phyloP scores from a whole-genome alignment of 192 early-diverging fungal species.

The Backusella psychrophila region DNA sequence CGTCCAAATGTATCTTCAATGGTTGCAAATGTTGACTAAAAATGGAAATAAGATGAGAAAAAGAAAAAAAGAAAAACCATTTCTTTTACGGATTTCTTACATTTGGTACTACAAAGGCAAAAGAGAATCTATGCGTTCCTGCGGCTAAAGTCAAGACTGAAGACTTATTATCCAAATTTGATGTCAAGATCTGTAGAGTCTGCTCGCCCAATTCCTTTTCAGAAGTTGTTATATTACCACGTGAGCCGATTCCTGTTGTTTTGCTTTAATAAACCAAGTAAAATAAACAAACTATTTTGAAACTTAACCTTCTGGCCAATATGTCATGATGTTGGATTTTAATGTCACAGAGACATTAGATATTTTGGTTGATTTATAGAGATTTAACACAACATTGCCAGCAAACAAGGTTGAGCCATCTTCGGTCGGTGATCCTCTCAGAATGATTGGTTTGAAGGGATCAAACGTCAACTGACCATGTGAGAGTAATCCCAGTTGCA shows the following conservation, averaged over 20 bases:
- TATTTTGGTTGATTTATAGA: slow-evolving; percentile 17
- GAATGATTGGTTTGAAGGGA: slow-evolving; percentile 27
- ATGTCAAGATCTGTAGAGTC: slow-evolving; percentile 5
- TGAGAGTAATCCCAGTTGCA: slow-evolving; percentile 26
- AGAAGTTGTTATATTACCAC: slow-evolving; percentile 25
- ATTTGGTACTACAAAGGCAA: slow-evolving; percentile 28
- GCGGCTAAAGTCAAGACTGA: not conserved
- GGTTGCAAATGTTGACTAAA: slow-evolving; percentile 21
- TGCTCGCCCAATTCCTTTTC: slow-evolving; percentile 28
- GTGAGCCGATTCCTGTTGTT: slow-evolving; percentile 26
- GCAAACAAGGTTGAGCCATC: slow-evolving; percentile 15
- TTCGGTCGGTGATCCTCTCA: slow-evolving; percentile 23
- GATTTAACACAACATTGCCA: slow-evolving; percentile 23
- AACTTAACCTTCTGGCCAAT: slow-evolving; percentile 28
- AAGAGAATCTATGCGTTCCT: slow-evolving; percentile 23
- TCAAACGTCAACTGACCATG: slow-evolving; percentile 20
- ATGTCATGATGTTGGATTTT: slow-evolving; percentile 13
- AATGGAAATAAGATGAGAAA: not conserved
- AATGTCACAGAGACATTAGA: slow-evolving; percentile 13
- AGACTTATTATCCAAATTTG: slow-evolving; percentile 2
- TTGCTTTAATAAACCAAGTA: not conserved
- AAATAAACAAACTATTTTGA: not conserved
- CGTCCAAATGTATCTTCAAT: slow-evolving; percentile 28
- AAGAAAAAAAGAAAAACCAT: not conserved
- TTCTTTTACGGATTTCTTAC: slow-evolving; percentile 5